Conservation (phyloP, 2,329 filamentous ascomycete species). For the Pseudovirgaria hyperparasitica region DNA sequence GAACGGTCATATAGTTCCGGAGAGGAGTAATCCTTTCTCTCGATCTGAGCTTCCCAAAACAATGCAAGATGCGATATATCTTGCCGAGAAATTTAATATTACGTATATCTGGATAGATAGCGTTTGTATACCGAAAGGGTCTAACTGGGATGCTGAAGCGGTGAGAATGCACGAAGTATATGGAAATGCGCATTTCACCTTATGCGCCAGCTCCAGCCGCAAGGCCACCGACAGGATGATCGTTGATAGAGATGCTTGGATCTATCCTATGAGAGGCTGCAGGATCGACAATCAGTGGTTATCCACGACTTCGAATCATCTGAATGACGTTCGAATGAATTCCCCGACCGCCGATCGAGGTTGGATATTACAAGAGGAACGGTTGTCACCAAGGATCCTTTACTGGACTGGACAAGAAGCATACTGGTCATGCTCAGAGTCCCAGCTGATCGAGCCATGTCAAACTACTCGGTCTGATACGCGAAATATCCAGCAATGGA, state of each 20-base stretch:
- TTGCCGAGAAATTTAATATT: slow-evolving; percentile 2
- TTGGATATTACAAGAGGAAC: slow-evolving; percentile 7
- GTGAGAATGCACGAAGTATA: slow-evolving; percentile 7
- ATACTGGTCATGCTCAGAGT: slow-evolving; percentile 5
- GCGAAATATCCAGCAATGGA: slow-evolving; percentile 1
- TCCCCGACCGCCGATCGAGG: slow-evolving; percentile 6
- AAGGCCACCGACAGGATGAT: slow-evolving; percentile 4
- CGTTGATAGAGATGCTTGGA: slow-evolving; percentile 5
- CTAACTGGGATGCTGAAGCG: slow-evolving; percentile 1
- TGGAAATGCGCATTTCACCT: slow-evolving; percentile 6
- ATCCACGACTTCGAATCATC: slow-evolving; percentile 4
- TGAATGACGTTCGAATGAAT: slow-evolving; percentile 5
- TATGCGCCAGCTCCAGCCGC: slow-evolving; percentile 5
- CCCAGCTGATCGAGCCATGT: slow-evolving; percentile 4
- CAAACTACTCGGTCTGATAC: slow-evolving; percentile 3
- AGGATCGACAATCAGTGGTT: slow-evolving; percentile 5
- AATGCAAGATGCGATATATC: slow-evolving; percentile 4
- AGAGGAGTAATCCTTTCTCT: no score
- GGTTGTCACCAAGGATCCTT: slow-evolving; percentile 7
- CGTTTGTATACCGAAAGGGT: no score
- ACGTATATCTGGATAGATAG: slow-evolving; percentile 7
- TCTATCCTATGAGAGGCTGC: slow-evolving; percentile 4
- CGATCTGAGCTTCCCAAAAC: no score
- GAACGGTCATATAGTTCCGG: no score
- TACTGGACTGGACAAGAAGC: slow-evolving; percentile 5